phyloP scores from a whole-genome alignment of 2,329 filamentous ascomycete genomes.

The Aspergillus nomiae region DNA sequence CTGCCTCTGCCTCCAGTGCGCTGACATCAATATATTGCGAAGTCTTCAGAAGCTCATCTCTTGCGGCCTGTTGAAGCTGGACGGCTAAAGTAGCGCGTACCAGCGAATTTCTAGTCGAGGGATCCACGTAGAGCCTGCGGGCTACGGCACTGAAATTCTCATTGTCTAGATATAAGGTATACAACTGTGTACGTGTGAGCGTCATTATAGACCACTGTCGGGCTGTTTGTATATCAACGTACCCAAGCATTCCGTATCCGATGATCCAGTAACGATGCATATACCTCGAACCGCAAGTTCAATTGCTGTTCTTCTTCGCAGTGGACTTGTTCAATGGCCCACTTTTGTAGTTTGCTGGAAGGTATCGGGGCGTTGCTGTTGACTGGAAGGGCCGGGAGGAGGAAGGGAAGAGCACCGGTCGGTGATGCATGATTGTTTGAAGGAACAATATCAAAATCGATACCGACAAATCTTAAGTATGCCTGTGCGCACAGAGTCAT shows the following conservation, averaged over 20 bases:
- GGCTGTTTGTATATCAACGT: conserved; percentile 26
- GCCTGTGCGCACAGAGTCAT: conserved; percentile 55
- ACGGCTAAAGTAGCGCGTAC: conserved; percentile 65
- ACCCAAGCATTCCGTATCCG: conserved; percentile 86
- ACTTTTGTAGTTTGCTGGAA: conserved; percentile 69
- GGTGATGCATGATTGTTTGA: conserved; percentile 95
- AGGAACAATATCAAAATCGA: conserved; percentile 66
- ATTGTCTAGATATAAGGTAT: conserved; percentile 75
- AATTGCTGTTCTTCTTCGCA: conserved; percentile 52
- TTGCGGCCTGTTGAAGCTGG: conserved; percentile 72
- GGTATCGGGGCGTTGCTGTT: conserved; percentile 54
- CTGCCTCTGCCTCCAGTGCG: conserved; percentile 62
- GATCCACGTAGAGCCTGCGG: conserved; percentile 67
- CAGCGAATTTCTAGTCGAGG: conserved; percentile 60
- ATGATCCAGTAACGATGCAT: conserved; percentile 74
- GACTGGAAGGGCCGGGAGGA: conserved; percentile 61
- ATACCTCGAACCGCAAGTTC: conserved; percentile 68
- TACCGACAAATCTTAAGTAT: conserved; percentile 74
- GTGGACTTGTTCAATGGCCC: conserved; percentile 58
- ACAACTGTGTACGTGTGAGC: conserved; percentile 56
- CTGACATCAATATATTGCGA: conserved; percentile 55
- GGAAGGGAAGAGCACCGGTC: conserved; percentile 82
- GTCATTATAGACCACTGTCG: background rate
- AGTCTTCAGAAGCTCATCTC: conserved; percentile 70
- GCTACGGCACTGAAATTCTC: conserved; percentile 68